phyloP scores from a whole-genome alignment of 2,329 filamentous ascomycete species.

The Chaetomiaceae sp. region DNA sequence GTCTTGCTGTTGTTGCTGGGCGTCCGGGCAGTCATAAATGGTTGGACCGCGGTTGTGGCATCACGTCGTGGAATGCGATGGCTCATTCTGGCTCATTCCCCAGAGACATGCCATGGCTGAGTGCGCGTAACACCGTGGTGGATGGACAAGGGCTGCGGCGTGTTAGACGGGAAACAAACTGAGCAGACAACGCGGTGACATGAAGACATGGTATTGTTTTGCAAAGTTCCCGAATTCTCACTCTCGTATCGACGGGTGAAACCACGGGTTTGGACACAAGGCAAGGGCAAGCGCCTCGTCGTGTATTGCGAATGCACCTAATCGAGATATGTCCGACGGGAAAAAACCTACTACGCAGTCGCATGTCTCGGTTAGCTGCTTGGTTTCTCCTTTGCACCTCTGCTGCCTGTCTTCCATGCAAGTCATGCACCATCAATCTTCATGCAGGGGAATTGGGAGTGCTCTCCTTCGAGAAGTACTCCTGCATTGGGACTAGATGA shows the following conservation, averaged over 20 bases:
- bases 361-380: neutral
- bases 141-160: too few relatives aligned
- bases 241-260: conserved; percentile 7
- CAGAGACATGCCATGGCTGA: neutral
- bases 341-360: neutral
- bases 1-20: too few relatives aligned
- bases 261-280: neutral
- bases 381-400: neutral
- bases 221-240: neutral
- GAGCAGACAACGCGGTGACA: neutral
- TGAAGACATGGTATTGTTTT: neutral
- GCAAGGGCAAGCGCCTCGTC: neutral
- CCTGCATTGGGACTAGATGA: too few relatives aligned
- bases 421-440: too few relatives aligned
- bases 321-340: neutral
- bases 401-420: too few relatives aligned
- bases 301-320: neutral
- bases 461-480: too few relatives aligned
- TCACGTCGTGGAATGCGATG: neutral
- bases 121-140: too few relatives aligned
- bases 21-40: too few relatives aligned
- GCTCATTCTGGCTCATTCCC: neutral
- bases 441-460: too few relatives aligned
- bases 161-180: neutral
- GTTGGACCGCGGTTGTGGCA: neutral